A percentile compares a stretch with the other conserved stretches of the same genome.
phyloP scores from a whole-genome alignment of 2,329 filamentous ascomycete genomes.

The Pseudogymnoascus sp. region DNA sequence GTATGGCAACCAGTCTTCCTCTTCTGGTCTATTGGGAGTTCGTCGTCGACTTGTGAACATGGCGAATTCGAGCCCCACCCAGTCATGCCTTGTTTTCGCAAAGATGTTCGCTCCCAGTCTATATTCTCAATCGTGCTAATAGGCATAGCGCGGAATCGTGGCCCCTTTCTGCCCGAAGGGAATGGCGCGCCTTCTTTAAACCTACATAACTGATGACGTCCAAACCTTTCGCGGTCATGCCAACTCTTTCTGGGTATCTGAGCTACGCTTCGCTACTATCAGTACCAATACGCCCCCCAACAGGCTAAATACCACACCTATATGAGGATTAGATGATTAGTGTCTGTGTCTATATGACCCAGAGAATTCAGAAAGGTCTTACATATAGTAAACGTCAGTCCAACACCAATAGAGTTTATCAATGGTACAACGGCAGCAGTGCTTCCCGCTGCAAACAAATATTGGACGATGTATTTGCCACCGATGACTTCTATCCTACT shows the following conservation, averaged over 20 bases:
- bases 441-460: slow-evolving; percentile 21
- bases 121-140: too few species aligned
- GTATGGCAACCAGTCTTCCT: too few species aligned
- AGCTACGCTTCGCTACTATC: background rate
- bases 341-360: background rate
- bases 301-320: background rate
- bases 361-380: background rate
- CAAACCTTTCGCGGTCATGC: background rate
- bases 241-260: background rate
- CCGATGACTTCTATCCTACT: slow-evolving; percentile 23
- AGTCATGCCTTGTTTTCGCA: too few species aligned
- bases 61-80: too few species aligned
- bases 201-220: background rate
- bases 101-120: too few species aligned
- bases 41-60: too few species aligned
- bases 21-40: too few species aligned
- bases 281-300: background rate
- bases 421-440: slow-evolving; percentile 24
- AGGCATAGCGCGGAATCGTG: too few species aligned
- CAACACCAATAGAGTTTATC: slow-evolving; percentile 25
- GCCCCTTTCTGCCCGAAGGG: too few species aligned
- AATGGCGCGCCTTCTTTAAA: background rate
- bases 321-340: background rate
- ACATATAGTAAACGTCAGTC: slow-evolving; percentile 10
- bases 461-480: slow-evolving; percentile 29